phyloP scores from a whole-genome alignment of 768 basidiomycete genomes.

The Tricholoma sp. region DNA sequence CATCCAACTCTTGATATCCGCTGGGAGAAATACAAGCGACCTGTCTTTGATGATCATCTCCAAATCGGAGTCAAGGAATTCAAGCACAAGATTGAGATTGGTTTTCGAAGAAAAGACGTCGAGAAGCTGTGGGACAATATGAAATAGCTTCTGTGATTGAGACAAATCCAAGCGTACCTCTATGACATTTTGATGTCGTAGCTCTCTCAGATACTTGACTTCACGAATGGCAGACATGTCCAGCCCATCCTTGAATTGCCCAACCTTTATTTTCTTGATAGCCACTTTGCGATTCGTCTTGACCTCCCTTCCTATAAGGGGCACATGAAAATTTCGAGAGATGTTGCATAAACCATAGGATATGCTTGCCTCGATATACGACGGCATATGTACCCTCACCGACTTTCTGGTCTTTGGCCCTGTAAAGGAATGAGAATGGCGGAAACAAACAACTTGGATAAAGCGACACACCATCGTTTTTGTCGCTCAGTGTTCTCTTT shows the following conservation, averaged over 20 bases:
- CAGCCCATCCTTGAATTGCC: slow-evolving; percentile 94
- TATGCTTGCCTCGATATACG: slow-evolving; percentile 76
- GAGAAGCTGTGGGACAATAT: slow-evolving; percentile 57
- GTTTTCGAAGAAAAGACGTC: slow-evolving; percentile 97
- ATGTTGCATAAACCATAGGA: not conserved
- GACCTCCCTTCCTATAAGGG: slow-evolving; percentile 58
- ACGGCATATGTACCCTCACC: slow-evolving; percentile 96
- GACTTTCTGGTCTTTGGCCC: slow-evolving; percentile 78
- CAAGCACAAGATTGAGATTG: slow-evolving; percentile 95
- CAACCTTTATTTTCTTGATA: slow-evolving; percentile 97
- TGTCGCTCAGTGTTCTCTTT: slow-evolving; percentile 71
- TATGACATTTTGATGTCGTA: slow-evolving; percentile 93
- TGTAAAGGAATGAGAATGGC: slow-evolving; percentile 20
- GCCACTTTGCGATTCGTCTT: slow-evolving; percentile 82
- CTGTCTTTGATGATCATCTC: slow-evolving; percentile 97
- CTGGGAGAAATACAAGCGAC: slow-evolving; percentile 85
- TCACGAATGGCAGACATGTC: slow-evolving; percentile 99
- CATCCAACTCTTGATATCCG: slow-evolving; percentile 99
- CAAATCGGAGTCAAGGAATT: slow-evolving; percentile 93
- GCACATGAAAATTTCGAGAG: not conserved
- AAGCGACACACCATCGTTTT: slow-evolving; percentile 49
- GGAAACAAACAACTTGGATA: not conserved
- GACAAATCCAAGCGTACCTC: slow-evolving; percentile 46
- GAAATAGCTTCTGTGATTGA: not conserved
- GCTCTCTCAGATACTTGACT: slow-evolving; percentile 93